Base-by-base conservation (phyloP, 2,329 filamentous ascomycete genomes). In the Nemania bipapillata region DNA sequence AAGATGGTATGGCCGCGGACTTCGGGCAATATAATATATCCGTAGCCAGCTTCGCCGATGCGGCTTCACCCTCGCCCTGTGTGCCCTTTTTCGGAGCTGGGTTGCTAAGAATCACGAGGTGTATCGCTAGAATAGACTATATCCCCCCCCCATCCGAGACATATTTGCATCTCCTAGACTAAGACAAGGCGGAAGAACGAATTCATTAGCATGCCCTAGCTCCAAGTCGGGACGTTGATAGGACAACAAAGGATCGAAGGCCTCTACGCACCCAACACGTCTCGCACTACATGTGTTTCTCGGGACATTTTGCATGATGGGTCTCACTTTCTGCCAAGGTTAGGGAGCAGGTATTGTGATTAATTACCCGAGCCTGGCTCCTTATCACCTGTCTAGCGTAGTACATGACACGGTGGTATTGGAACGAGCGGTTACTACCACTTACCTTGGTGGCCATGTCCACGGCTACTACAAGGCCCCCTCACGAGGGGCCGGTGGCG, bases 121-220 rank as follows among this genome's bases (percentile, higher is more conserved):
- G 32, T n/a, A 20, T 20, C 20, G 15, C 4, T 5, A 45, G 8
- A n/a, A 45, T n/a, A 20, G 7, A 4, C 15, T 17, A 49, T 24
- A 15, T n/a, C n/a, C 17, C 40, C 28, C 6, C 22, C 20, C 59
- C 47, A 32, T 15, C 9, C 35, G 24, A 53, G 42, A 53, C 22
- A 37, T 35, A 42, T 22, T 17, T 45, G 35, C 35, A 40, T 12
- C 11, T 40, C 1, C 17, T 7, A 17, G 17, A 22, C 37, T 22
- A 8, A 50, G 49, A 37, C 56, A 35, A 12, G 9, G 22, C 65
- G 40, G 61, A 15, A 56, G n/a, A 54, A 4, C 40, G 37, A 37
- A 55, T 55, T n/a, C 28, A 37, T 37, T 26, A 20, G 6, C 4
- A n/a, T 9, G 32, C 3, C n/a, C n/a, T n/a, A n/a, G n/a, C n/a